Evolutionary conservation across 495 filamentous ascomycete species (phyloP), one percentile per base, ranked within the genome.

Genomic region (Neurospora discreta): DNA sequence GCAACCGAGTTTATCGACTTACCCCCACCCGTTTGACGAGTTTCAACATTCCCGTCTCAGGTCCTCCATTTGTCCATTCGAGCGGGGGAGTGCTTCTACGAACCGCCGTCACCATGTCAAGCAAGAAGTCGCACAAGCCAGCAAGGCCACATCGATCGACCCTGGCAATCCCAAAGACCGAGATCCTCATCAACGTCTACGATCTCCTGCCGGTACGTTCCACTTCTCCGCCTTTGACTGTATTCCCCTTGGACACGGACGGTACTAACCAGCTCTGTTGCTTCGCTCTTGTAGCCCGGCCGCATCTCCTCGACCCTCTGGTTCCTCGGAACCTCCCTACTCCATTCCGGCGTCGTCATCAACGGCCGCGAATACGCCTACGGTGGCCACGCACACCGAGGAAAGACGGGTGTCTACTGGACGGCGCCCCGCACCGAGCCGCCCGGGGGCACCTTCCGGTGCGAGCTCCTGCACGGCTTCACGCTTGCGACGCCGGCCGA

Each of bases 281-380:
- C 69, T 68, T 58, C 69, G 16, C 46, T 43, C n/a, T 11, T 52
- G 73, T 74, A 90, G 86, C 90, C 92, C 38, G 90, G 91, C 43
- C 86, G 85, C 69, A 80, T 94, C 33, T 89, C 91, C 10, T 85
- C 87, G 16, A 74, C 90, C 15, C 85, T 94, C 40, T 94, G 92
- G 92, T 84, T 86, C 39, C 74, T 93, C 67, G 92, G 92, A 58
- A 83, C 87, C 42, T 89, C 88, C 30, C 88, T 94, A 39, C 86
- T 94, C 7, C 92, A 95, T 79, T 91, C 91, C 3, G 92, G 90
- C 69, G 89, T 95, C 43, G 88, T 91, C n/a, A 90, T 95, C 75
- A 86, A 88, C 73, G 86, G 89, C 69, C 85, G 84, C 52, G 92
- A 95, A 82, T 95, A 93, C 77, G 92, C 92, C 5, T 95, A 89